Evolutionary conservation across 2,329 filamentous ascomycete species (phyloP).

Genomic region (Cercospora zeina): DNA sequence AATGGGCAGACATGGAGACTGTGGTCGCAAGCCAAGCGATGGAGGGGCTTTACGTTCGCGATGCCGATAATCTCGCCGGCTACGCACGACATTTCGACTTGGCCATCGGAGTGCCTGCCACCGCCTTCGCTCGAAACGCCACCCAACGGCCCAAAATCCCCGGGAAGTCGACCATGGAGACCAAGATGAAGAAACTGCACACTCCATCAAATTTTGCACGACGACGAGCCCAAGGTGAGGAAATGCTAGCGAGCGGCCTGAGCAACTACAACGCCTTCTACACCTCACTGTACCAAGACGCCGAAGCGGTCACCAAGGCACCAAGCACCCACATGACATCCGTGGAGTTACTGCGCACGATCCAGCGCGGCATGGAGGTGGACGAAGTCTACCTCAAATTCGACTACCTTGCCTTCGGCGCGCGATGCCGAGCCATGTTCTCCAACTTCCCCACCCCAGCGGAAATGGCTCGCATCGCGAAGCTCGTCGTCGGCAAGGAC

Average conservation of each 20-base stretch:
- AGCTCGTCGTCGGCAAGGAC: no score
- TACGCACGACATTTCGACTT: constrained; percentile 16
- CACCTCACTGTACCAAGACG: neutral
- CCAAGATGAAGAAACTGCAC: constrained; percentile 11
- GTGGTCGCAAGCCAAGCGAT: constrained; percentile 1
- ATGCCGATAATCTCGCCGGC: constrained; percentile 3
- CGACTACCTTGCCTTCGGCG: neutral
- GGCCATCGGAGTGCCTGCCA: constrained; percentile 11
- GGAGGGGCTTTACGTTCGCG: constrained; percentile 6
- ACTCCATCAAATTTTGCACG: neutral
- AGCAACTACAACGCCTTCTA: neutral
- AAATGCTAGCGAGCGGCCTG: neutral
- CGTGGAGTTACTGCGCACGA: neutral
- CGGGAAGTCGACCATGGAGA: neutral
- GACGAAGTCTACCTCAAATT: constrained; percentile 7
- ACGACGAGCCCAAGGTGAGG: neutral
- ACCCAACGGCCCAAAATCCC: neutral
- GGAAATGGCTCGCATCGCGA: no score
- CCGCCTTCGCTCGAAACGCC: neutral
- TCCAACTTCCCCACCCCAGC: neutral
- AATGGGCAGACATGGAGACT: constrained; percentile 12
- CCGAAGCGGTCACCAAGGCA: neutral
- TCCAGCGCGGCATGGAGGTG: neutral
- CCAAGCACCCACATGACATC: neutral
- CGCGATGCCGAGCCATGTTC: neutral